These are phyloP conservation scores for Saccharomyces mikatae DNA, from an alignment of 805 yeast species.

Conservation along the genomic window DNA sequence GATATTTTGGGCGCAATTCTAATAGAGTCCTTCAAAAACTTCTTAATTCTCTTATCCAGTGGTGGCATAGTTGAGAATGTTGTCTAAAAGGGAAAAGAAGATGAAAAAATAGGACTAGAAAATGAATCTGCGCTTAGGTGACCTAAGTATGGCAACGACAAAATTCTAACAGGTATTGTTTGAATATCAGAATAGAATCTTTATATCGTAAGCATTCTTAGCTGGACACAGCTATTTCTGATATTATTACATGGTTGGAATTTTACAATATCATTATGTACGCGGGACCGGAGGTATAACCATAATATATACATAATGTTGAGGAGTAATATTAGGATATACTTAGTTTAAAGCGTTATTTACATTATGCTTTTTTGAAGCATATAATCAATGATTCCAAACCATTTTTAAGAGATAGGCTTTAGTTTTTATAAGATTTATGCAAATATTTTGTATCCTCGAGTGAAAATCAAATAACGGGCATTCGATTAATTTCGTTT, in stretches of 20 bases:
- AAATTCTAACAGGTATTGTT: background rate
- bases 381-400: background rate
- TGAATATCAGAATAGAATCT: background rate
- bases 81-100: background rate
- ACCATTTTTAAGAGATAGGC: background rate
- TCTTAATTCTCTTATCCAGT: conserved; percentile 30
- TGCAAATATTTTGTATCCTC: background rate
- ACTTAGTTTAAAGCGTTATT: background rate
- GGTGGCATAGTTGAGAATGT: conserved; percentile 20
- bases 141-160: background rate
- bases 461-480: background rate
- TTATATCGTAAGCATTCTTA: background rate
- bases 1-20: conserved; percentile 34
- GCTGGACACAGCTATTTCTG: background rate
- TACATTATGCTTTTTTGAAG: background rate
- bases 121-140: background rate
- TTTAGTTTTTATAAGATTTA: background rate
- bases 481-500: background rate
- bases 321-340: background rate
- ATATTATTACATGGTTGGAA: background rate
- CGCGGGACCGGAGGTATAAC: background rate
- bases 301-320: background rate
- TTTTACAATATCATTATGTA: background rate
- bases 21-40: conserved; percentile 29
- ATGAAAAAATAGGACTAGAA: background rate